Percentiles rank a stretch among this genome's conserved stretches.
phyloP scores from a whole-genome alignment of 202 grass and related monocot species.

The Schoenoplectus triqueter region DNA sequence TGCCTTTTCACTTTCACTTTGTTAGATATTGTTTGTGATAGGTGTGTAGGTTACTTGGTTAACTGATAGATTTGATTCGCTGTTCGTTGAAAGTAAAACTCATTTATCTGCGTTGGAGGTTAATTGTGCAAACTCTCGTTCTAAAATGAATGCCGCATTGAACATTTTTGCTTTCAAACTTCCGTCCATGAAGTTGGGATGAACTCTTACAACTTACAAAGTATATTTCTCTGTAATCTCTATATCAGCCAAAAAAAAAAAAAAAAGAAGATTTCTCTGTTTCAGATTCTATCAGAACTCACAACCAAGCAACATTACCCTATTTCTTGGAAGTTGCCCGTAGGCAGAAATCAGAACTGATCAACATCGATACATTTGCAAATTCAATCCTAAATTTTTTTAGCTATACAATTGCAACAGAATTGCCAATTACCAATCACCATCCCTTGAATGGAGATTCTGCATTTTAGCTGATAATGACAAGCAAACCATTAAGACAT shows the following conservation, averaged over 20 bases:
- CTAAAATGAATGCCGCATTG: no score
- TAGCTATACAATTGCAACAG: not conserved
- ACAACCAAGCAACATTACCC: not conserved
- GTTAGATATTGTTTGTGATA: not conserved
- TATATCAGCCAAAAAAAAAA: no score
- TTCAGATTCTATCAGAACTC: not conserved
- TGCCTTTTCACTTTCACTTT: not conserved
- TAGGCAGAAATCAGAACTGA: not conserved
- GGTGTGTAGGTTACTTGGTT: not conserved
- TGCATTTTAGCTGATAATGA: not conserved
- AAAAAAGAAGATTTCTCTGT: no score
- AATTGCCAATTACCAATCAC: not conserved
- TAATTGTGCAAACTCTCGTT: no score
- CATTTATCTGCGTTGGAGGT: not conserved
- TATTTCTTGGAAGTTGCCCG: not conserved
- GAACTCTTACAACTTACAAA: no score
- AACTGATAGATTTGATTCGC: not conserved
- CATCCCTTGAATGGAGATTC: not conserved
- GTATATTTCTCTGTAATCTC: no score
- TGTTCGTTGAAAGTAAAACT: not conserved
- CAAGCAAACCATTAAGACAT: not conserved
- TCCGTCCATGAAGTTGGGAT: no score
- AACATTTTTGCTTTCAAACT: no score
- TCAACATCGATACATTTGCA: not conserved
- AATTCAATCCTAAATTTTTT: not conserved